Conservation (phyloP, 2,329 filamentous ascomycete genomes). For the Conoideocrella luteorostrata region DNA sequence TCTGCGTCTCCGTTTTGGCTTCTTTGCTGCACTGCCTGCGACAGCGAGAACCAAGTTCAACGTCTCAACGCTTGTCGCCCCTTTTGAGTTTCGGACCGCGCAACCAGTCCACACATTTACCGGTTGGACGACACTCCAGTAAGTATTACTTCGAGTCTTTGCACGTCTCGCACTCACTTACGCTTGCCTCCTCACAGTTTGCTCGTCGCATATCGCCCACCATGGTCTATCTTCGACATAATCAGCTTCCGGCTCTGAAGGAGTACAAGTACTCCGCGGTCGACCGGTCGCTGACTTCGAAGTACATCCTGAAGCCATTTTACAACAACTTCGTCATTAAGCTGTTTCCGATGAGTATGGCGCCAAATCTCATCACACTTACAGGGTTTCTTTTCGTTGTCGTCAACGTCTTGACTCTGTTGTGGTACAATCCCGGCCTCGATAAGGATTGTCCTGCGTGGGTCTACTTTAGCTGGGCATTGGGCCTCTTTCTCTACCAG, state of each 20-base stretch:
- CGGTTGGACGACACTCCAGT: not conserved
- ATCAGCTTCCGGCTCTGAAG: constrained; percentile 79
- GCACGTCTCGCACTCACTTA: not conserved
- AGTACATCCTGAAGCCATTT: constrained; percentile 95
- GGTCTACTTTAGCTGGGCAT: constrained; percentile 90
- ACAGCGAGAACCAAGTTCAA: not conserved
- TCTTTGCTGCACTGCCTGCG: not conserved
- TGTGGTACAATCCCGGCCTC: constrained; percentile 93
- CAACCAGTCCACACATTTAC: not conserved
- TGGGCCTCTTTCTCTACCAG: constrained; percentile 91
- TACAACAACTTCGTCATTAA: constrained; percentile 93
- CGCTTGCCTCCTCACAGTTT: not conserved
- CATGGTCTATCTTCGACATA: constrained; percentile 95
- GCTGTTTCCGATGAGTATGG: constrained; percentile 93
- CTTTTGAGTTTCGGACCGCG: not conserved
- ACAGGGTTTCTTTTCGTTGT: constrained; percentile 87
- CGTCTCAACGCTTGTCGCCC: too few relatives aligned
- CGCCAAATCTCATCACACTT: constrained; percentile 80
- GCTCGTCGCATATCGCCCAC: constrained; percentile 2
- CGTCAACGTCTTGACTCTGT: constrained; percentile 78
- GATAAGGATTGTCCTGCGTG: constrained; percentile 90
- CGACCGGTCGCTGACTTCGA: constrained; percentile 83
- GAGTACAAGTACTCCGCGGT: constrained; percentile 94
- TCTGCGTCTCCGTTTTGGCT: not conserved
- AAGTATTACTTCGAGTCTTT: not conserved